Conservation (phyloP, 2,329 filamentous ascomycete genomes). For the Xylaria sp. region DNA sequence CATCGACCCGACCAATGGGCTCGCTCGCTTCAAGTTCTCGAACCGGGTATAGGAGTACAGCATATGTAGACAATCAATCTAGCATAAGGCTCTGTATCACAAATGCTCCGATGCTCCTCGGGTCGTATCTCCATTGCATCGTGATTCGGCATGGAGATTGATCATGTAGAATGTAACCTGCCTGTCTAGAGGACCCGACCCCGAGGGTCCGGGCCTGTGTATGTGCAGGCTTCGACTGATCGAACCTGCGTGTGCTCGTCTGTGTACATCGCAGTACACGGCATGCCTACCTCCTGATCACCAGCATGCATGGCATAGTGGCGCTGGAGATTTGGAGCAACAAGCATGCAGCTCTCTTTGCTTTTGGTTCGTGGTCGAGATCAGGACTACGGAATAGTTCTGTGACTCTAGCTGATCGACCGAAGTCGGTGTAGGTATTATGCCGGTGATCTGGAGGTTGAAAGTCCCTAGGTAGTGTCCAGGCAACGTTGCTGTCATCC, state of each 20-base stretch:
- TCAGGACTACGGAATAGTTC: neutral
- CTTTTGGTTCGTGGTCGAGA: neutral
- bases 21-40: neutral
- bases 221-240: neutral
- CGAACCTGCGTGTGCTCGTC: neutral
- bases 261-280: neutral
- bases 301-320: neutral
- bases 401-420: neutral
- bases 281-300: neutral
- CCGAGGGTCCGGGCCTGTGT: neutral
- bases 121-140: neutral
- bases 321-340: neutral
- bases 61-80: neutral
- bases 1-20: neutral
- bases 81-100: neutral
- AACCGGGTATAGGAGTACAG: neutral
- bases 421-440: neutral
- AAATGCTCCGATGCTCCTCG: neutral
- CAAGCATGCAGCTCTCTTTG: neutral
- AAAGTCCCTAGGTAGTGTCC: no score
- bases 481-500: no score
- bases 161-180: neutral
- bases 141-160: neutral
- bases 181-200: neutral
- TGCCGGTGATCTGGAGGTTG: neutral